These are phyloP conservation scores for Collybiopsis luxurians DNA, from an alignment of 768 basidiomycete genomes.

Conservation along the genomic window DNA sequence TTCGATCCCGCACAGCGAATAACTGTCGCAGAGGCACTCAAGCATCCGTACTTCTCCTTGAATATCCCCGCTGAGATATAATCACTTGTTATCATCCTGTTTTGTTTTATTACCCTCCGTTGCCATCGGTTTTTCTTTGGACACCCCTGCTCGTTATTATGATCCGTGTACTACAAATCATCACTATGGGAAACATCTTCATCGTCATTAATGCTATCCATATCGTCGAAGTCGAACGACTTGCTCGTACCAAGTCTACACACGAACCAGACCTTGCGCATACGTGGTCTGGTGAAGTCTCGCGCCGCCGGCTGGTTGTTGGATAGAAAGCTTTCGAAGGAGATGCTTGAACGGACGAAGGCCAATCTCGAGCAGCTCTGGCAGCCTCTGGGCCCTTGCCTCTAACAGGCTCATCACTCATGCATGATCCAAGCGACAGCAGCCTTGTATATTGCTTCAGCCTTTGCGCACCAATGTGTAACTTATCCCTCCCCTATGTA, in stretches of 20 bases:
- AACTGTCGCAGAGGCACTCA: slow-evolving; percentile 82
- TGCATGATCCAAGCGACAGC: background rate
- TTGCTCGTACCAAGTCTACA: background rate
- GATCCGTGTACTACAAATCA: slow-evolving; percentile 20
- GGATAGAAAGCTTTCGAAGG: too few species aligned
- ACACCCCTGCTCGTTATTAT: slow-evolving; percentile 22
- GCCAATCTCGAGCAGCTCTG: background rate
- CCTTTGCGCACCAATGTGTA: background rate
- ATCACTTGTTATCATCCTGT: slow-evolving; percentile 25
- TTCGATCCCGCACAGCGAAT: slow-evolving; percentile 91
- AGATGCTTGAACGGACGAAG: background rate
- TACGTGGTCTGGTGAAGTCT: background rate
- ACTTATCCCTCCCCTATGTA: background rate
- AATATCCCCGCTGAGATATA: slow-evolving; percentile 69
- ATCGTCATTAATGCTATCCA: background rate
- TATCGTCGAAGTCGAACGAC: background rate
- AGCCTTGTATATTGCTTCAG: too few species aligned
- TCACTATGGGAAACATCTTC: slow-evolving; percentile 7
- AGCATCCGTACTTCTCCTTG: slow-evolving; percentile 82
- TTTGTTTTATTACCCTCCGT: slow-evolving; percentile 17
- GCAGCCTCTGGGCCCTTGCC: background rate
- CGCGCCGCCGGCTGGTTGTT: background rate
- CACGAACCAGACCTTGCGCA: background rate
- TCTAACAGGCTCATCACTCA: background rate
- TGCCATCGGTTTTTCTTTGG: slow-evolving; percentile 19